Evolutionary conservation across 495 filamentous ascomycete genomes (phyloP).

Genomic region (Xylaria curta): DNA sequence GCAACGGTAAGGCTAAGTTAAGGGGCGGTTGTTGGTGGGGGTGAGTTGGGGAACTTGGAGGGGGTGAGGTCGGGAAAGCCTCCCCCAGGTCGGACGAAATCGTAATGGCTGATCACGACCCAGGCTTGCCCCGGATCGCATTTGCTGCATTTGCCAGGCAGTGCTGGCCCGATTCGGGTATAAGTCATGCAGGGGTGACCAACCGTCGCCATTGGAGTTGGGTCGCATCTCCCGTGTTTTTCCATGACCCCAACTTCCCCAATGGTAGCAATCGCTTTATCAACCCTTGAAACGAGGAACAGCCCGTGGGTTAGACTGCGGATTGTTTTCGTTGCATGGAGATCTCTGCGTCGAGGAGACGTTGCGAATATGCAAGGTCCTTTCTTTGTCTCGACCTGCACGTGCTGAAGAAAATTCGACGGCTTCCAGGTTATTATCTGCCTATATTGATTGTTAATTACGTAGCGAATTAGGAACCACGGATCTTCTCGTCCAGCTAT

Average conservation of each 20-base stretch:
- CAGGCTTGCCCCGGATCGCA: neutral
- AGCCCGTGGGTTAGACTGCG: constrained; percentile 1
- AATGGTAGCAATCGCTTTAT: neutral
- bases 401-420: constrained; percentile 13
- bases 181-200: constrained; percentile 17
- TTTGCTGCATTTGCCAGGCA: constrained; percentile 14
- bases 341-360: constrained; percentile 15
- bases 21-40: constrained; percentile 15
- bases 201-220: neutral
- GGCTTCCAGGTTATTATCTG: constrained; percentile 9
- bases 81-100: constrained; percentile 21
- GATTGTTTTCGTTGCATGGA: constrained; percentile 27
- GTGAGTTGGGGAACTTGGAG: neutral
- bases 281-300: neutral
- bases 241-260: constrained; percentile 21
- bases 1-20: constrained; percentile 14
- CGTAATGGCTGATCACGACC: constrained; percentile 20
- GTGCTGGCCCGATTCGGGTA: constrained; percentile 17
- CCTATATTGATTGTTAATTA: constrained; percentile 9
- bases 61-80: neutral
- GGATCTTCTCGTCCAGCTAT: neutral
- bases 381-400: constrained; percentile 1
- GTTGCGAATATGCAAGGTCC: constrained; percentile 23
- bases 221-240: constrained; percentile 27
- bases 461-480: constrained; percentile 1